These are phyloP conservation scores for Aureobasidium namibiae DNA, from an alignment of 2,329 filamentous ascomycete species.

Conservation along the genomic window DNA sequence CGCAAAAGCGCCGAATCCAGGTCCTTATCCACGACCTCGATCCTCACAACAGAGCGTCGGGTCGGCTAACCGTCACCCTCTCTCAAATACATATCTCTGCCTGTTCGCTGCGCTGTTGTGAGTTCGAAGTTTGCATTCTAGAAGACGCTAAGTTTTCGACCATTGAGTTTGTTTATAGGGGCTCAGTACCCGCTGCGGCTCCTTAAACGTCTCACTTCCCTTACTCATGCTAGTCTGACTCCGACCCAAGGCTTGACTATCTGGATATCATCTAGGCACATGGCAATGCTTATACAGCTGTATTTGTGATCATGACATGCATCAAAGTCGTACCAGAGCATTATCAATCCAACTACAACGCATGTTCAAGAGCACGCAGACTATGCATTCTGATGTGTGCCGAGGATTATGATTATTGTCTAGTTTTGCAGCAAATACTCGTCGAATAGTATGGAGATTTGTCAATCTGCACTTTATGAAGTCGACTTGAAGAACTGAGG, in stretches of 20 bases:
- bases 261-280: not conserved
- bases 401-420: not conserved
- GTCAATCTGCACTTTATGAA: not conserved
- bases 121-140: not conserved
- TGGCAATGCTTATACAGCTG: not conserved
- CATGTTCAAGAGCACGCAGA: not conserved
- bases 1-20: not conserved
- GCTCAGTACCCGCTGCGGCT: not conserved
- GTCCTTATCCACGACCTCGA: not conserved
- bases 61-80: not conserved
- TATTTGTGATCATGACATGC: not conserved
- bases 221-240: not conserved
- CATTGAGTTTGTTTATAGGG: constrained; percentile 2
- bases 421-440: not conserved
- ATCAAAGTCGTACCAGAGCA: not conserved
- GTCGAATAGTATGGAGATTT: not conserved
- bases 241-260: not conserved
- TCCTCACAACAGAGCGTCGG: not conserved
- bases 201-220: not conserved
- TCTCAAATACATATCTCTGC: not conserved
- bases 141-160: not conserved
- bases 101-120: not conserved
- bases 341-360: not conserved
- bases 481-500: constrained; percentile 71
- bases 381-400: not conserved